phyloP scores from a whole-genome alignment of 176 grass and related monocot species.

The Musa beccarii region DNA sequence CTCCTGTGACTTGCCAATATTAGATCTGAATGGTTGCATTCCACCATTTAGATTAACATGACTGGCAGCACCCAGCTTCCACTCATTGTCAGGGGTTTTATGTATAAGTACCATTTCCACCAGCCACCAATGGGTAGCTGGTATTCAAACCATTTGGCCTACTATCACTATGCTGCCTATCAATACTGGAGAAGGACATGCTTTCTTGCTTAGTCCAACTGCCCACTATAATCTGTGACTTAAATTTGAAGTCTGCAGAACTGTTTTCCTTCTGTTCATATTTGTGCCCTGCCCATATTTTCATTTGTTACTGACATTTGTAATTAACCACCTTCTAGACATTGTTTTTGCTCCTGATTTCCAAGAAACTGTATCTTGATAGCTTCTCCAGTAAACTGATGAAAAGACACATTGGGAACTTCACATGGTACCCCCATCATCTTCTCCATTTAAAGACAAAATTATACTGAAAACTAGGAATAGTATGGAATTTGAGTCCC shows the following conservation, averaged over 20 bases:
- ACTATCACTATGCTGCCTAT: conserved; percentile 37
- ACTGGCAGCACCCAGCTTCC: conserved; percentile 31
- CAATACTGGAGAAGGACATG: conserved; percentile 37
- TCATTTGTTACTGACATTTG: conserved; percentile 41
- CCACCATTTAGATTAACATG: conserved; percentile 37
- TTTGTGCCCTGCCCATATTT: conserved; percentile 40
- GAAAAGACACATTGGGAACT: conserved; percentile 30
- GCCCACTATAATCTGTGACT: conserved; percentile 34
- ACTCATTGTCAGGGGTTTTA: conserved; percentile 35
- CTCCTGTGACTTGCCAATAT: conserved; percentile 24
- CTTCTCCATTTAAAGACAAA: conserved; percentile 33
- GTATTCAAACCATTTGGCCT: conserved; percentile 71
- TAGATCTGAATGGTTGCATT: conserved; percentile 39
- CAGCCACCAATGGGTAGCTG: conserved; percentile 29
- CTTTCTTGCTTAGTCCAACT: conserved; percentile 64
- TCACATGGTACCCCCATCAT: conserved; percentile 31
- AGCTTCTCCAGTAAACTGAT: conserved; percentile 32
- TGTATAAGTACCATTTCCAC: conserved; percentile 40
- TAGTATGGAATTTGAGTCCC: conserved; percentile 41
- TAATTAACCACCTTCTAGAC: conserved; percentile 44
- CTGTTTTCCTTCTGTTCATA: conserved; percentile 45
- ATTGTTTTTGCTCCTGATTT: conserved; percentile 48
- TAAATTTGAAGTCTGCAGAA: conserved; percentile 27
- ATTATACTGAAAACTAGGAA: conserved; percentile 50
- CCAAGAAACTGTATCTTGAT: conserved; percentile 35